Conservation (phyloP, 192 early-diverging fungal species). For the Mortierella alpina region DNA sequence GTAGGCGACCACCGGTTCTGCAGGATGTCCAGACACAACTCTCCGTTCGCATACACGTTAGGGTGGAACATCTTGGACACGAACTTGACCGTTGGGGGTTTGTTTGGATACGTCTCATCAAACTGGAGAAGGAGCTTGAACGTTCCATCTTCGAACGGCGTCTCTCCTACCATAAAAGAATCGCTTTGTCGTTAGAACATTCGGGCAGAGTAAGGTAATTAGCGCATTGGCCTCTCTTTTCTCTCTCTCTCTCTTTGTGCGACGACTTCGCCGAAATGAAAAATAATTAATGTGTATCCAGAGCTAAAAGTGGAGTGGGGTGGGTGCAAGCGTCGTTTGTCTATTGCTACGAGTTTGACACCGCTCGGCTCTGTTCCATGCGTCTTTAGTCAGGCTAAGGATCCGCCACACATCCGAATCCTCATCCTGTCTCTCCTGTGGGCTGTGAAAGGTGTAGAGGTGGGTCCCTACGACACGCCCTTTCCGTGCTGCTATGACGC, state of each 20-base stretch:
- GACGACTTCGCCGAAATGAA: too few species aligned
- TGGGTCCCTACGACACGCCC: too few species aligned
- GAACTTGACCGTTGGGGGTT: slow-evolving; percentile 95
- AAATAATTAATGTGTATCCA: background rate
- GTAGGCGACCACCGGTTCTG: slow-evolving; percentile 99
- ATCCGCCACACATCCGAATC: too few species aligned
- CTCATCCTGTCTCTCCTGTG: too few species aligned
- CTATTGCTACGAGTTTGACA: too few species aligned
- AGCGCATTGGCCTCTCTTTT: background rate
- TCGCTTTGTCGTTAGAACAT: too few species aligned
- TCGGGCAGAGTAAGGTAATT: background rate
- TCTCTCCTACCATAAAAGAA: slow-evolving; percentile 71
- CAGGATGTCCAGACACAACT: slow-evolving; percentile 97
- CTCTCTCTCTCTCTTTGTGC: background rate
- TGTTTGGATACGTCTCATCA: slow-evolving; percentile 98
- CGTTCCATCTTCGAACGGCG: slow-evolving; percentile 97
- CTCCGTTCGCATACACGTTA: slow-evolving; percentile 97
- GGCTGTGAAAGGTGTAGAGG: too few species aligned
- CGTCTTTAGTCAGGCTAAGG: too few species aligned
- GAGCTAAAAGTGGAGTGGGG: too few species aligned
- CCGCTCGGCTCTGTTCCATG: too few species aligned
- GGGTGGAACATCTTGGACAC: slow-evolving; percentile 98
- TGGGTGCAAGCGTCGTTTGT: too few species aligned
- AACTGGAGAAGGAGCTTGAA: slow-evolving; percentile 95
- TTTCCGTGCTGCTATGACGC: too few species aligned